Base-by-base conservation (phyloP, 2,329 filamentous ascomycete genomes). In the Pseudonectria foliicola region DNA sequence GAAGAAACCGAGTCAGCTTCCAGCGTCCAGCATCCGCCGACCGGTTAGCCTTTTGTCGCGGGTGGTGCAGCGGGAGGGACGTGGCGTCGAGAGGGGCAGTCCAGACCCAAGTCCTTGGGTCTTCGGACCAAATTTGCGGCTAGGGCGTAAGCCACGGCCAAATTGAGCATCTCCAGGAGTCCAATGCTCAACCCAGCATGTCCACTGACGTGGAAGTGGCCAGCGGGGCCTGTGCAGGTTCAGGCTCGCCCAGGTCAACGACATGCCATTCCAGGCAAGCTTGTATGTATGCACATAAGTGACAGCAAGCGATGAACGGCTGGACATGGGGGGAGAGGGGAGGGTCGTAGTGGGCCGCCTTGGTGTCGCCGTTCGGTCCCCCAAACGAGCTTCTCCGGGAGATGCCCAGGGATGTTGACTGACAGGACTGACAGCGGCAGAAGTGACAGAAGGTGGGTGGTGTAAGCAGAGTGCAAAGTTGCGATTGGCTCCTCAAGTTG, bases 401-500 rank as follows among this genome's bases (percentile, higher is more conserved):
- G 18, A 21, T 21, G 18, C 8, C 8, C 18, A 21, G 8, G 18
- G 18, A 21, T 21, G 12, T 29, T 16, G 27, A 29, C 27, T 29
- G 27, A 21, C 18, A 21, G 18, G 34, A 33, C 33, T 42, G 37
- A 29, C 37, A 37, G 34, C 34, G 24, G 26, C 16, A 16, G 31
- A 24, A 34, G 27, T 24, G 29, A 35, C 30, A 27, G 31, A 26
- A 45, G 34, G 38, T 35, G 38, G 39, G 46, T 45, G 45, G 18
- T 45, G 52, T 51, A 46, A 55, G 43, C 44, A 23, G 27, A 21
- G 46, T 32, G 7, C 39, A 13, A 25, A 43, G 49, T 56, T 60
- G 56, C 56, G 57, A 59, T 58, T 60, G 56, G 57, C 48, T 50
- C 43, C 33, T 48, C 49, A 53, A 39, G 42, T 46, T 45, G 45